Evolutionary conservation across 1,284 basidiomycete genomes (phyloP).

Genomic region (Nidula niveotomentosa): DNA sequence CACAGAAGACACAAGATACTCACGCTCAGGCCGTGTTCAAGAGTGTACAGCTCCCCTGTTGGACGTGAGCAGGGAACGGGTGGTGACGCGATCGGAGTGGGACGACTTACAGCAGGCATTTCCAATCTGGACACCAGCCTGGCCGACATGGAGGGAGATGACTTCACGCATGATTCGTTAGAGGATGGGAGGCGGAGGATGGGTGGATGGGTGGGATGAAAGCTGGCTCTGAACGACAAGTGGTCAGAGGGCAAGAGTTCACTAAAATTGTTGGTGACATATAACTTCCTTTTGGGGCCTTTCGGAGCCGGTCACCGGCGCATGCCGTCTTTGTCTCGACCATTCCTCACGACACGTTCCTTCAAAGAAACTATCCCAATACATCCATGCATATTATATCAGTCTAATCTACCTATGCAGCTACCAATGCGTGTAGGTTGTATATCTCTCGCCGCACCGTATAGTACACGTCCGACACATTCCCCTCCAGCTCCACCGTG

Average conservation of each 20-base stretch:
- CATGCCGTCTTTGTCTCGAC: background rate
- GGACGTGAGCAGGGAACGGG: background rate
- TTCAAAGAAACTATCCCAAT: background rate
- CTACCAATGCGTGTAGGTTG: constrained; percentile 83
- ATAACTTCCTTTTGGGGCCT: constrained; percentile 18
- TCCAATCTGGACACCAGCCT: constrained; percentile 95
- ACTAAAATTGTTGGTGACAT: constrained; percentile 19
- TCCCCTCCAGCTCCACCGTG: constrained; percentile 86
- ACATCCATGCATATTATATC: background rate
- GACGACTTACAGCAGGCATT: constrained; percentile 82
- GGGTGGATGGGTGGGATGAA: constrained; percentile 6
- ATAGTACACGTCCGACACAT: constrained; percentile 87
- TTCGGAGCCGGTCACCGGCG: background rate
- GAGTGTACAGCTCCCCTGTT: constrained; percentile 95
- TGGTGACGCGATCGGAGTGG: constrained; percentile 8
- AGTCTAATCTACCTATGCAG: constrained; percentile 40
- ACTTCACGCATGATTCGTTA: constrained; percentile 75
- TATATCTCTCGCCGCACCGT: constrained; percentile 87
- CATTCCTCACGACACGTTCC: background rate
- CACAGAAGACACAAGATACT: constrained; percentile 26
- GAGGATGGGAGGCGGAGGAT: constrained; percentile 3
- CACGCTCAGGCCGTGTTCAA: constrained; percentile 96
- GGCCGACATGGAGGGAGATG: constrained; percentile 91
- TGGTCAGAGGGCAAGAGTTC: constrained; percentile 27
- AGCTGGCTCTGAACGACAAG: constrained; percentile 4